Evolutionary conservation across 2,329 filamentous ascomycete species (phyloP).

Genomic region (Seiridium unicorne): DNA sequence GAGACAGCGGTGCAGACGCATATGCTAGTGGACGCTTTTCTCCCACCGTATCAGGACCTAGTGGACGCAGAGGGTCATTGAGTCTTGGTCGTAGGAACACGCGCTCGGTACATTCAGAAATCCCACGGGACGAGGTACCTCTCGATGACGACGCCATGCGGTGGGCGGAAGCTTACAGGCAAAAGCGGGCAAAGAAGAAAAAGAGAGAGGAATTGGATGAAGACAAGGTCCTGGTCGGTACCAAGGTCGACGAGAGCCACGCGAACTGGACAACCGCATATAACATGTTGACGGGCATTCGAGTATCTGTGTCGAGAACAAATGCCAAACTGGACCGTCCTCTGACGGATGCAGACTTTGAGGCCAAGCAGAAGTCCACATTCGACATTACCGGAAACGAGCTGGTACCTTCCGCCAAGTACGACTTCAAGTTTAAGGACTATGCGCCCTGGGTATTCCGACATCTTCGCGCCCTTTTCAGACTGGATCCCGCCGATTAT

Average conservation of each 20-base stretch:
- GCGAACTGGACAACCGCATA: slow-evolving; percentile 98
- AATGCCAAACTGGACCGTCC: slow-evolving; percentile 95
- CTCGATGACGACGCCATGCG: slow-evolving; percentile 88
- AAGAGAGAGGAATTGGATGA: slow-evolving; percentile 87
- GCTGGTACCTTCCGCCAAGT: slow-evolving; percentile 95
- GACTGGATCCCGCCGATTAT: slow-evolving; percentile 94
- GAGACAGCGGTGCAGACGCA: slow-evolving; percentile 63
- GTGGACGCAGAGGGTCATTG: slow-evolving; percentile 75
- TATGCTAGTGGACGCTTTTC: slow-evolving; percentile 81
- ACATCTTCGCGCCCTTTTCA: slow-evolving; percentile 82
- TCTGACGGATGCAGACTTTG: slow-evolving; percentile 87
- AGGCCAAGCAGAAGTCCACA: slow-evolving; percentile 93
- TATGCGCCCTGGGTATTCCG: slow-evolving; percentile 99
- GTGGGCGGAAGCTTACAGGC: slow-evolving; percentile 90
- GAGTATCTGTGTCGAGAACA: slow-evolving; percentile 91
- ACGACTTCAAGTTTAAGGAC: slow-evolving; percentile 99
- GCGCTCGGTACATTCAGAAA: slow-evolving; percentile 80
- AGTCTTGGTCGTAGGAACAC: slow-evolving; percentile 79
- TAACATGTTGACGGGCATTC: slow-evolving; percentile 99
- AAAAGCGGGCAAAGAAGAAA: slow-evolving; percentile 86
- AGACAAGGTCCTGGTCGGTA: slow-evolving; percentile 91
- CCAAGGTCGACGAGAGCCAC: slow-evolving; percentile 95
- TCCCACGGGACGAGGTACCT: slow-evolving; percentile 76
- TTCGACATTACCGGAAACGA: slow-evolving; percentile 99
- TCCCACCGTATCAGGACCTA: slow-evolving; percentile 55